Conservation (phyloP, 768 basidiomycete genomes). For the Boletus rufocinnamomeus region DNA sequence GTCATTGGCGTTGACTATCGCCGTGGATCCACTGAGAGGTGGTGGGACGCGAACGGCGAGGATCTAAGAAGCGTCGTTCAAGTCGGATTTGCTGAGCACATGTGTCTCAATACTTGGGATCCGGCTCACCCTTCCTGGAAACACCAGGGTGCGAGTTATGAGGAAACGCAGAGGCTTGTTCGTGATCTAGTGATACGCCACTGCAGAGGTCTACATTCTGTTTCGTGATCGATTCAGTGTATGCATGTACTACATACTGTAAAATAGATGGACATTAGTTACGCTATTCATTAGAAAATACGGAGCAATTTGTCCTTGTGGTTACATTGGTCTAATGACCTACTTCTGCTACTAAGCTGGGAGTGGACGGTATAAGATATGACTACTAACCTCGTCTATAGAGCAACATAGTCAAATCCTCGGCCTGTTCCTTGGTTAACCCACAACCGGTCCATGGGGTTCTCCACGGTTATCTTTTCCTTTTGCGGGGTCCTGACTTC, state of each 20-base stretch:
- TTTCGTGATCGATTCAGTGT: constrained; percentile 4
- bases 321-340: neutral
- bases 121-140: constrained; percentile 23
- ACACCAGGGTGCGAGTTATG: constrained; percentile 17
- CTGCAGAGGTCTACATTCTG: constrained; percentile 7
- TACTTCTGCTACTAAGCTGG: constrained; percentile 2
- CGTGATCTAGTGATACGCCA: constrained; percentile 17
- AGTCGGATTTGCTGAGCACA: constrained; percentile 21
- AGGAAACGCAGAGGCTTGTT: constrained; percentile 17
- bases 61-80: constrained; percentile 2
- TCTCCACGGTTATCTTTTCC: constrained; percentile 12
- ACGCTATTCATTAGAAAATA: neutral
- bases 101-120: constrained; percentile 20
- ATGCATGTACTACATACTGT: neutral
- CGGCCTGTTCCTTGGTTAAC: constrained; percentile 21
- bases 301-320: neutral
- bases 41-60: constrained; percentile 24
- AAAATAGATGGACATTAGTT: neutral
- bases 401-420: constrained; percentile 19
- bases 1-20: constrained; percentile 18
- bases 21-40: constrained; percentile 19
- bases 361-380: neutral
- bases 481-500: constrained; percentile 7
- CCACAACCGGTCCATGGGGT: constrained; percentile 20
- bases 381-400: constrained; percentile 6